phyloP scores from a whole-genome alignment of 2,329 filamentous ascomycete genomes.

The Venturiaceae sp. region DNA sequence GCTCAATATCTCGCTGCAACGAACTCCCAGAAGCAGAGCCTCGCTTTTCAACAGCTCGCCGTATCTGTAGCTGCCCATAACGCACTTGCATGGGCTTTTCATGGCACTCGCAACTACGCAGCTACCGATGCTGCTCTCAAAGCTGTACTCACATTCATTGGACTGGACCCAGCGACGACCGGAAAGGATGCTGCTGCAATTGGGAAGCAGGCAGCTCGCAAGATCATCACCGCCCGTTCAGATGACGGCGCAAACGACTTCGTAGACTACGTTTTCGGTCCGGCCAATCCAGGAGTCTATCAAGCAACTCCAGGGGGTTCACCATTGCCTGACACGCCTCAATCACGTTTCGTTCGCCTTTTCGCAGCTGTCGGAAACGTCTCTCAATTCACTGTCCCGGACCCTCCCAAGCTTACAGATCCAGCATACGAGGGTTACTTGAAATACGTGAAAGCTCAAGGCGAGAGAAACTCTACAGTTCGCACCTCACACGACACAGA shows the following conservation, averaged over 20 bases:
- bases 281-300: slow-evolving; percentile 15
- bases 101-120: slow-evolving; percentile 18
- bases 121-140: slow-evolving; percentile 15
- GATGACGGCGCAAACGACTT: slow-evolving; percentile 18
- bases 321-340: slow-evolving; percentile 17
- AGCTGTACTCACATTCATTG: slow-evolving; percentile 14
- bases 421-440: slow-evolving; percentile 15
- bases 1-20: slow-evolving; percentile 17
- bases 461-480: slow-evolving; percentile 17
- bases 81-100: slow-evolving; percentile 17
- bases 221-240: slow-evolving; percentile 14
- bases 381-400: slow-evolving; percentile 14
- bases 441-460: slow-evolving; percentile 16
- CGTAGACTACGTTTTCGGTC: slow-evolving; percentile 12
- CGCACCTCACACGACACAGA: slow-evolving; percentile 15
- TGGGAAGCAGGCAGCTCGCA: slow-evolving; percentile 14
- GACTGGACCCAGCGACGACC: slow-evolving; percentile 13
- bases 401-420: slow-evolving; percentile 14
- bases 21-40: slow-evolving; percentile 12
- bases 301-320: slow-evolving; percentile 16
- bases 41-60: slow-evolving; percentile 19
- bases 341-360: slow-evolving; percentile 16
- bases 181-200: slow-evolving; percentile 13
- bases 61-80: slow-evolving; percentile 21
- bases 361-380: slow-evolving; percentile 18